Percentiles rank a stretch among this genome's conserved stretches.
Conservation (phyloP, 345 rosid species). For the Corymbia maculata region DNA sequence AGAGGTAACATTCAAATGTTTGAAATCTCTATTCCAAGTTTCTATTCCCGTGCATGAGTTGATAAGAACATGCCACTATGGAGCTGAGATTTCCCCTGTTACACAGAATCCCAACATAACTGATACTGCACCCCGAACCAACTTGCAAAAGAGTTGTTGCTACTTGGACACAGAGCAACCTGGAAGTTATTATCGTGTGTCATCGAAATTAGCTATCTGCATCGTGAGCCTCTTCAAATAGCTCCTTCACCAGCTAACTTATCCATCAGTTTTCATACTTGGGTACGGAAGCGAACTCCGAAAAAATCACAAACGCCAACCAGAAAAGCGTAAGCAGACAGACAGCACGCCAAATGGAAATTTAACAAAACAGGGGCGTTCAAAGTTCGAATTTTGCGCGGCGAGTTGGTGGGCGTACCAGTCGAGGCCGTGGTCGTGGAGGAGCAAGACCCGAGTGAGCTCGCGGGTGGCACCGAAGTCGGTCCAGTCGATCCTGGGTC, state of each 20-base stretch:
- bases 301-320: background rate
- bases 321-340: background rate
- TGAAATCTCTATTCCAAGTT: background rate
- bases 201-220: background rate
- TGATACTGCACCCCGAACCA: background rate
- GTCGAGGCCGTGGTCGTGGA: conserved; percentile 56
- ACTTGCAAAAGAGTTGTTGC: background rate
- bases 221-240: background rate
- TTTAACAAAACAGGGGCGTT: background rate
- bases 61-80: background rate
- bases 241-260: background rate
- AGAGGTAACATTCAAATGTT: background rate
- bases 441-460: conserved; percentile 73
- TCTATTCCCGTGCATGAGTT: background rate
- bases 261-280: background rate
- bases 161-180: background rate
- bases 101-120: background rate
- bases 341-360: background rate
- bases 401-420: conserved; percentile 22
- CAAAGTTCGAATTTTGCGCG: background rate
- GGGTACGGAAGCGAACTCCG: background rate
- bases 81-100: background rate
- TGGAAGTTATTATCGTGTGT: background rate
- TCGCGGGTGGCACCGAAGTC: conserved; percentile 83
- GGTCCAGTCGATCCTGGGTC: conserved; percentile 81